Base-by-base conservation (phyloP, 768 basidiomycete genomes). In the Leccinum rimulosum region DNA sequence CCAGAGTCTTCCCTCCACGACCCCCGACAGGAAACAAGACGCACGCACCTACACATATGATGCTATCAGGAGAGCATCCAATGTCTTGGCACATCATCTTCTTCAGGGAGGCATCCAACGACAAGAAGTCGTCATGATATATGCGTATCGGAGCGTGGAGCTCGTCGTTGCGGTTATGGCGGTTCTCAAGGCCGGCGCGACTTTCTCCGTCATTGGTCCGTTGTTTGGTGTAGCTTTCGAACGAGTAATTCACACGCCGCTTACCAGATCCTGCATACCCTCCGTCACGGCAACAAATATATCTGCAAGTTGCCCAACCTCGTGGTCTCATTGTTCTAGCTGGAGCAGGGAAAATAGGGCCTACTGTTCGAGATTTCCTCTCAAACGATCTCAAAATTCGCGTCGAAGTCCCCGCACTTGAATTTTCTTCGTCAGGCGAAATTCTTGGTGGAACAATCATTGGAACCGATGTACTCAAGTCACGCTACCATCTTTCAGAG, bases 101-200 rank as follows among this genome's bases (percentile, higher is more conserved):
- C 77, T 98, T 43, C 84, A 87, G 63, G 85, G 84, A 14, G 97
- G 97, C 6, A 77, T 99, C 4, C 82, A 95, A 73, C 80, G 93
- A 35, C 96, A 95, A 68, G 97, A 99, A 63, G 94, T 98, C 19
- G 94, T 98, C 55, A 98, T 96, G 88, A 89, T 99, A 19, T 99
- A 98, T 69, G 96, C 96, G 2, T 88, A 97, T 68, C 85, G 97
- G 35, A 93, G 92, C 64, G 95, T 98, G 50, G 96, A 99, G 72
- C 87, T 99, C 54, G 92, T 97, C 2, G 91, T 98, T 3, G 95
- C 96, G 6, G 94, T 98, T 8, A 92, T 99, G 89, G 97, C 93
- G 25, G 87, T 95, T 36, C 81, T 98, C 62, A 98, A 98, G 75
- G 93, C 91, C 3, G 97, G 97, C 28, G 96, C 92, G 1, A 95